Evolutionary conservation across 768 basidiomycete species (phyloP), one percentile per base, ranked within the genome.

Genomic region (Auricularia cornea): DNA sequence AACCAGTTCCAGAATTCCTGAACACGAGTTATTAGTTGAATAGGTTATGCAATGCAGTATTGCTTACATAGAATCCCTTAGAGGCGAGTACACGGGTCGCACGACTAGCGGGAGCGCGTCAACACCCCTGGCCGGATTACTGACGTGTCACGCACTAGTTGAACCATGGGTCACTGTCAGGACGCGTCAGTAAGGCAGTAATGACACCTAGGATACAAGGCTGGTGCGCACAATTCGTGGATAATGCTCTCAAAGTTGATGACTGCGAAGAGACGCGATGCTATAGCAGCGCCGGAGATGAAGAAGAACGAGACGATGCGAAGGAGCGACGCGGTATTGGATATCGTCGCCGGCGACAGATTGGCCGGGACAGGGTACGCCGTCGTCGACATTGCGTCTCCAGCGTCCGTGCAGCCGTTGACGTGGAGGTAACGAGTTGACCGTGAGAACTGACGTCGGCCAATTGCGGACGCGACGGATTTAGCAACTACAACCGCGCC

Each of bases 1-100:
- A 99, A 99, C 97, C 97, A 99, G 72, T 99, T 99, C 97, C 97
- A 99, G 78, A 99, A 98, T 86, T 91, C 96, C 94, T 97, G 66
- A 18, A 62, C n/a, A 41, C 35, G 61, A 52, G 68, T 51, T 69
- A 61, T 30, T 57, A n/a, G 8, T 61, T 3, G 20, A 3, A n/a
- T 4, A 23, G 59, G 38, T 10, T 26, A 33, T 33, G 4, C 35
- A n/a, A n/a, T 11, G 6, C 14, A 48, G 59, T n/a, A 16, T 20
- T 12, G 78, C 91, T 63, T 67, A 96, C 95, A 80, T 98, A 95
- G 79, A 99, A 98, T 20, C 97, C 97, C 69, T 98, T 81, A 12
- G 90, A 84, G 30, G 94, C 91, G 54, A 99, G 79, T 16, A 99
- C 89, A 70, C 81, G 86, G 3, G 96, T 97, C 52, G 96, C 97